Evolutionary conservation across 371 early-diverging fungal species (phyloP).

Genomic region (Mortierella sp.): DNA sequence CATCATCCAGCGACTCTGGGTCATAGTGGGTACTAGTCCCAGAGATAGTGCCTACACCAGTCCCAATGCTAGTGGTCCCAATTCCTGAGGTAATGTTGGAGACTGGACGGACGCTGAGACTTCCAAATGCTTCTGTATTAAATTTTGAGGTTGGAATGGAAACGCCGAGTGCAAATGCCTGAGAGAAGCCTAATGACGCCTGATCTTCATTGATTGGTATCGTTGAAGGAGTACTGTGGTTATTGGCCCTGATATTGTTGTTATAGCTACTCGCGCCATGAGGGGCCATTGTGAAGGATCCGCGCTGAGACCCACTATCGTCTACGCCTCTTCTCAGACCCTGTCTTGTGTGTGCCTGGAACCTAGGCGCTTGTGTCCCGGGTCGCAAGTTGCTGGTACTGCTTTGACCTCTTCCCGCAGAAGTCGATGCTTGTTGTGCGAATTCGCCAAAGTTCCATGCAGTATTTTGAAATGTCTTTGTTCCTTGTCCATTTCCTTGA

Average conservation of each 20-base stretch:
- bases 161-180: constrained; percentile 22
- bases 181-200: constrained; percentile 13
- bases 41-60: neutral
- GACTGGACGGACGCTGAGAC: constrained; percentile 19
- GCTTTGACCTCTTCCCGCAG: neutral
- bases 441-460: constrained; percentile 8
- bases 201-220: constrained; percentile 3
- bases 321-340: constrained; percentile 11
- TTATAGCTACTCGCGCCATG: neutral
- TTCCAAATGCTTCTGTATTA: constrained; percentile 48
- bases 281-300: neutral
- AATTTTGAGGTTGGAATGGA: constrained; percentile 43
- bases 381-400: neutral
- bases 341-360: constrained; percentile 2
- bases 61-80: neutral
- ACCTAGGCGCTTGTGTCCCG: neutral
- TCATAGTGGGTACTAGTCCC: neutral
- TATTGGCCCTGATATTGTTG: neutral
- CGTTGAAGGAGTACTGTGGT: neutral
- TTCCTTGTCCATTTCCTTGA: neutral
- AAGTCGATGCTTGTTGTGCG: constrained; percentile 11
- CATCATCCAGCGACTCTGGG: constrained; percentile 20
- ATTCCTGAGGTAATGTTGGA: constrained; percentile 5
- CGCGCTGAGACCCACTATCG: neutral
- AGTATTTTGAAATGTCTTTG: neutral